Base-by-base conservation (phyloP, 2,329 filamentous ascomycete species). In the Alternaria arbusti region DNA sequence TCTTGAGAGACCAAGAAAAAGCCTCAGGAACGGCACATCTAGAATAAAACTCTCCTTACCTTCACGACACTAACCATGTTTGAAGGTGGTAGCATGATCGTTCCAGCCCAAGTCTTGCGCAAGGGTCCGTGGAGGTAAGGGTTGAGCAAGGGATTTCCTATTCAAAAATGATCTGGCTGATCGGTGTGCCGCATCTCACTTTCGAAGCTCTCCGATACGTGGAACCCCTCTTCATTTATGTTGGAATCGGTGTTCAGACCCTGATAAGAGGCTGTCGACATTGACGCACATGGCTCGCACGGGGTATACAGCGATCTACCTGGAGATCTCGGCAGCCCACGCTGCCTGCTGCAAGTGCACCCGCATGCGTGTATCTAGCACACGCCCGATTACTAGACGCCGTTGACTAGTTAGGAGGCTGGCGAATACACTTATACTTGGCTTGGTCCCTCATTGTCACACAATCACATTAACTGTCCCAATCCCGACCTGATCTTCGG, bases 81-180 rank as follows among this genome's bases (percentile, higher is more conserved):
- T 12, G 17, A 44, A 50, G 32, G 17, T 57, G 15, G 17, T n/a
- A 26, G 51, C 51, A 56, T 56, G 6, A 56, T 26, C 23, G 44
- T 22, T 25, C 32, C 17, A 17, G 44, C 17, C 46, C 23, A 50
- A 61, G 52, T 25, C 36, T n/a, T 49, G 44, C 20, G 58, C 25
- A 57, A 44, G 58, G 51, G 32, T 28, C 13, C 15, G 15, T n/a
- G 32, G 30, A 10, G 49, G 46, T 25, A 61, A 57, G 52, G 52
- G 52, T 32, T 15, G 44, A 50, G 25, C 45, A 61, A 61, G 36
- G 59, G 59, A 61, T 61, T 32, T 51, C 17, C 54, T 44, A 11
- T 13, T 25, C 22, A n/a, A 10, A 51, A 12, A 5, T 10, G 5
- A 20, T 28, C 20, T 26, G 20, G 23, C 20, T 45, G n/a, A 46